Base-by-base conservation (phyloP, 768 basidiomycete species). In the Leccinum obscurum region DNA sequence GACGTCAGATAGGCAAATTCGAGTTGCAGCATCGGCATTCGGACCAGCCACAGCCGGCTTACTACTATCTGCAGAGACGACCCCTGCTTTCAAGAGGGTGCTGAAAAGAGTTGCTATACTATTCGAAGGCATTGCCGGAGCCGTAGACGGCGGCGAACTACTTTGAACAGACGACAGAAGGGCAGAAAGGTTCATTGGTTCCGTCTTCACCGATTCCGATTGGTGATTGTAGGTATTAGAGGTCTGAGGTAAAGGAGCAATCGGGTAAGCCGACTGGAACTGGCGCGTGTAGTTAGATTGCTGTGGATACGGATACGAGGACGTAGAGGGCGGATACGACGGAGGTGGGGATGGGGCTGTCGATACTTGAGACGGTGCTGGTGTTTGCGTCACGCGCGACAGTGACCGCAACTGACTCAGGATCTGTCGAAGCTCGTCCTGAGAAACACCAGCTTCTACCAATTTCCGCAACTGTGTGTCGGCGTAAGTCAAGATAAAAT, bases 391-490 rank as follows among this genome's bases (percentile, higher is more conserved):
- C 34, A 76, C 72, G 56, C 85, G 83, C 14, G 83, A 80, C 20
- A 92, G 74, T 49, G 81, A 78, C 41, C 90, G 87, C 14, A 94
- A 72, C 68, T 92, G 90, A 30, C 76, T 68, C 2, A 92, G 78
- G 56, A 94, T 93, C 68, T 92, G 90, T 41, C 81, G 81, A 35
- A 94, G 77, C 67, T 94, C 91, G 34, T 84, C 83, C 73, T 90
- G 89, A 3, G 89, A 90, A 34, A 94, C 90, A 7, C 90, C 90
- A 11, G 85, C 82, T 66, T 92, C 89, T 4, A 94, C 87, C 32
- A 93, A 76, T 61, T 81, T 84, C 52, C 86, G 87, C 59, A 88
- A 76, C 92, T 91, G 11, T 28, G 52, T 64, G 39, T 10, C 24
- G 35, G 10, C 39, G 62, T 58, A 41, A 52, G 60, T 24, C 62